These are phyloP conservation scores for Pyrenophora teres DNA, from an alignment of 2,329 filamentous ascomycete genomes.

Conservation along the genomic window DNA sequence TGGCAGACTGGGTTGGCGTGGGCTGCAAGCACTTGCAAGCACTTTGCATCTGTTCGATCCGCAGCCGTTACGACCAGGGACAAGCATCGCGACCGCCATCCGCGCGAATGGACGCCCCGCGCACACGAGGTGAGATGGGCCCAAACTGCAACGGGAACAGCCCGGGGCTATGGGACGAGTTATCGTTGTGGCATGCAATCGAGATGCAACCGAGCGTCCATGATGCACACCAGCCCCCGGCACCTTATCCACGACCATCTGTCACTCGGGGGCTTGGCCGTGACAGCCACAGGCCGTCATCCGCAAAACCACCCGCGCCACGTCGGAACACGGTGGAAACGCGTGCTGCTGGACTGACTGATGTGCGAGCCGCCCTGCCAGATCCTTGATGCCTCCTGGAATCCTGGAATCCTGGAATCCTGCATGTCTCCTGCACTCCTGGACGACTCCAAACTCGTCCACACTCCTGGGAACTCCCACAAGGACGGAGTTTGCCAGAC, in stretches of 20 bases:
- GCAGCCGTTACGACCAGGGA: conserved; percentile 30
- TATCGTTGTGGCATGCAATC: conserved; percentile 28
- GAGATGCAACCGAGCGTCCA: conserved; percentile 32
- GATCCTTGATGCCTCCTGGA: too few species aligned
- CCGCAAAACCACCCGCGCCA: conserved; percentile 11
- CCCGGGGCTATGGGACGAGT: conserved; percentile 26
- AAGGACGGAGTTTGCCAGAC: background rate
- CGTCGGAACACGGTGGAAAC: conserved; percentile 8
- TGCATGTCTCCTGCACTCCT: too few species aligned
- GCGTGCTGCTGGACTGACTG: conserved; percentile 3
- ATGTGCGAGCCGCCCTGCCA: background rate
- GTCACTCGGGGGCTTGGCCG: conserved; percentile 21
- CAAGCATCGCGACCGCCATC: conserved; percentile 25
- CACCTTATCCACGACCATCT: conserved; percentile 20
- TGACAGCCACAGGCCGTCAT: conserved; percentile 14
- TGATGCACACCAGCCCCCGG: conserved; percentile 22
- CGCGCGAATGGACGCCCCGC: conserved; percentile 28
- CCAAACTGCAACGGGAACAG: conserved; percentile 21
- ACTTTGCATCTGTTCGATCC: conserved; percentile 22
- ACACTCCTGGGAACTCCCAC: too few species aligned
- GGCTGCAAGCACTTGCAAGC: background rate
- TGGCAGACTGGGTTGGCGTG: too few species aligned
- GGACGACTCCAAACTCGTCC: too few species aligned
- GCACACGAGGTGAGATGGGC: conserved; percentile 27
- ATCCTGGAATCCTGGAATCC: too few species aligned